Percentiles rank a stretch among this genome's conserved stretches.
Conservation (phyloP, 805 yeast genomes). For the Kluyveromyces wickerhamii region DNA sequence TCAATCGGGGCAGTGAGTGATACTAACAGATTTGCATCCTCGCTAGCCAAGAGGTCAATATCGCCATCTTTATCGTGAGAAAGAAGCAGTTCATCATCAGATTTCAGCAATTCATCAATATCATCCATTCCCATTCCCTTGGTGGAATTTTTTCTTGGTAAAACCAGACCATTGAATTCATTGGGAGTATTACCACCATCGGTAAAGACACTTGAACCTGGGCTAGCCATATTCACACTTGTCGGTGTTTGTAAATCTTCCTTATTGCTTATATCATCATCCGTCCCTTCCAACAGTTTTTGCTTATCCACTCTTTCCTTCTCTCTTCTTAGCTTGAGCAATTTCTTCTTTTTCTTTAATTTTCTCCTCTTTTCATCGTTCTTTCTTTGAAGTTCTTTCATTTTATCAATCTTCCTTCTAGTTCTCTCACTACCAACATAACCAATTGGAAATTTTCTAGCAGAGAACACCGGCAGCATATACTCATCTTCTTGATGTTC, state of each 20-base stretch:
- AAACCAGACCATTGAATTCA: conserved; percentile 3
- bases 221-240: conserved; percentile 4
- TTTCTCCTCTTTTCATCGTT: conserved; percentile 28
- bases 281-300: conserved; percentile 3
- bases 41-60: conserved; percentile 14
- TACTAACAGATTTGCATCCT: conserved; percentile 27
- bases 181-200: not conserved
- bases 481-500: conserved; percentile 27
- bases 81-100: conserved; percentile 7
- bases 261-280: conserved; percentile 4
- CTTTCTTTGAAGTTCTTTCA: conserved; percentile 29
- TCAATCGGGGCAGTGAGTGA: conserved; percentile 30
- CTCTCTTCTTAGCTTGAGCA: conserved; percentile 25
- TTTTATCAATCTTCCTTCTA: conserved; percentile 28
- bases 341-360: conserved; percentile 27
- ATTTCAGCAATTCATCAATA: conserved; percentile 21
- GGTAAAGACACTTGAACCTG: conserved; percentile 1
- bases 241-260: conserved; percentile 1
- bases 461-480: conserved; percentile 23
- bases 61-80: conserved; percentile 14
- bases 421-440: conserved; percentile 31
- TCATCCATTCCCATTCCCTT: conserved; percentile 28
- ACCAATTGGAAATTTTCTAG: conserved; percentile 29
- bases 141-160: conserved; percentile 19
- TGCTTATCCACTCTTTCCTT: conserved; percentile 26